Evolutionary conservation across 1,284 basidiomycete genomes (phyloP), one percentile per base, ranked within the genome.

Genomic region (Boletus subluridellus): DNA sequence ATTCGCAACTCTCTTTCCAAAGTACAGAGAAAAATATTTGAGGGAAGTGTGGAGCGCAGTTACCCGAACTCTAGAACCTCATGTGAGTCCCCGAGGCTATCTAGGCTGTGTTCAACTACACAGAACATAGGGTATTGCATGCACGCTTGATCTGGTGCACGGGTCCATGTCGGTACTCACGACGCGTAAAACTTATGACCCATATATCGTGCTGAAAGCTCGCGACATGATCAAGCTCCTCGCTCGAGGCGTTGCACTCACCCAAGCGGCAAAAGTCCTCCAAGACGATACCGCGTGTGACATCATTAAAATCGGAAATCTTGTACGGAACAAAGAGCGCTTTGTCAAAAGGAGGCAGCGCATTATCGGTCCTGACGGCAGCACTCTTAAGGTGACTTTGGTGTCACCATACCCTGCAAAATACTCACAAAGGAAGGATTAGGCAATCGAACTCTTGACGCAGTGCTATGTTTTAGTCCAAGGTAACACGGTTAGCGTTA

Each of bases 401-500:
- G 54, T 21, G 5, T 37, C 34, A 39, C 26, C 38, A 6, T 57
- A 39, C 48, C 3, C 30, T 52, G 38, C 48, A 37, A 46, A 10
- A 32, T 47, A 17, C 53, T 69, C 35, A 69, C 45, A 34, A 34
- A 56, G 52, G 47, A 50, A 17, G 55, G 57, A 61, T 48, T 65
- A 96, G 94, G 96, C 97, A 2, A 98, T 99, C 65, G 97, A 99
- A 68, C 83, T 99, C 14, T 78, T 99, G 55, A 99, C 97, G 4
- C 89, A 93, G 66, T 98, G 96, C 71, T 99, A 99, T 71, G 92
- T 99, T 9, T 82, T 99, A 28, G 96, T 99, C 0, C 97, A 99
- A 79, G 97, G 97, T 59, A 98, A 87, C 74, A 99, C 97, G 0
- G 97, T 99, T 56, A 93, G 94, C 48, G 94, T 94, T 3, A 99